A percentile compares a stretch with the other conserved stretches of the same genome.
These are phyloP conservation scores for Neurospora sp. DNA, from an alignment of 495 filamentous ascomycete species.

Conservation along the genomic window DNA sequence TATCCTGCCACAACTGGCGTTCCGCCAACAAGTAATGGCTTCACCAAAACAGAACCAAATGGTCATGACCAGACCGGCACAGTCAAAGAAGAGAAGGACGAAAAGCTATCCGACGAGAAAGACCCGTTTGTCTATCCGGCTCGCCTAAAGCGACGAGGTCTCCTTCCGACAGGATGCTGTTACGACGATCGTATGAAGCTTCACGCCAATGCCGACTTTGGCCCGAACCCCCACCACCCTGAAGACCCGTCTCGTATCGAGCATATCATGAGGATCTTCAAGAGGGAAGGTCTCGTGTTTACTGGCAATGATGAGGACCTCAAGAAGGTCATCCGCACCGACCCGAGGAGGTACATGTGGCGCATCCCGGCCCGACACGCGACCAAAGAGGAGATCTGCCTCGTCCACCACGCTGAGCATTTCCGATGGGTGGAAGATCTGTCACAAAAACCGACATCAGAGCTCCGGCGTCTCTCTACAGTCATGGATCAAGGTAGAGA, in stretches of 20 bases:
- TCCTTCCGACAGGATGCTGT: slow-evolving; percentile 63
- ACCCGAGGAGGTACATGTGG: slow-evolving; percentile 52
- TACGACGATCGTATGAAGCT: slow-evolving; percentile 92
- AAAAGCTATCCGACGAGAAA: slow-evolving; percentile 10
- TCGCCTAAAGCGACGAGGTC: slow-evolving; percentile 14
- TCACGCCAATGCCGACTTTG: slow-evolving; percentile 69
- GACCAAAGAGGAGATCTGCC: slow-evolving; percentile 61
- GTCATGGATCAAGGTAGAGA: slow-evolving; percentile 54
- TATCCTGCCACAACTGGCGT: slow-evolving; percentile 24
- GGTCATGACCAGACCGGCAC: slow-evolving; percentile 14
- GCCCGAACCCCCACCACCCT: slow-evolving; percentile 65
- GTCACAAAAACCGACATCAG: slow-evolving; percentile 38
- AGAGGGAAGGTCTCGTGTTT: slow-evolving; percentile 61
- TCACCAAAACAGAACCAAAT: slow-evolving; percentile 14
- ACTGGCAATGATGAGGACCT: slow-evolving; percentile 38
- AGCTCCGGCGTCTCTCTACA: slow-evolving; percentile 49
- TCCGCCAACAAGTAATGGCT: slow-evolving; percentile 25
- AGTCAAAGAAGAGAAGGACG: slow-evolving; percentile 12
- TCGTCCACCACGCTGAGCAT: slow-evolving; percentile 66
- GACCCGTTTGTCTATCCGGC: slow-evolving; percentile 12
- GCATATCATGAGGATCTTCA: slow-evolving; percentile 78
- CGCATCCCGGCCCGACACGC: slow-evolving; percentile 69
- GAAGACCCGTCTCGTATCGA: slow-evolving; percentile 88
- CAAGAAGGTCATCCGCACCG: slow-evolving; percentile 30
- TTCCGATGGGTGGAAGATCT: slow-evolving; percentile 66